Percentiles rank a stretch among this genome's conserved stretches.
These are phyloP conservation scores for Catharanthus roseus DNA, from an alignment of 257 asterid genomes.

Conservation along the genomic window DNA sequence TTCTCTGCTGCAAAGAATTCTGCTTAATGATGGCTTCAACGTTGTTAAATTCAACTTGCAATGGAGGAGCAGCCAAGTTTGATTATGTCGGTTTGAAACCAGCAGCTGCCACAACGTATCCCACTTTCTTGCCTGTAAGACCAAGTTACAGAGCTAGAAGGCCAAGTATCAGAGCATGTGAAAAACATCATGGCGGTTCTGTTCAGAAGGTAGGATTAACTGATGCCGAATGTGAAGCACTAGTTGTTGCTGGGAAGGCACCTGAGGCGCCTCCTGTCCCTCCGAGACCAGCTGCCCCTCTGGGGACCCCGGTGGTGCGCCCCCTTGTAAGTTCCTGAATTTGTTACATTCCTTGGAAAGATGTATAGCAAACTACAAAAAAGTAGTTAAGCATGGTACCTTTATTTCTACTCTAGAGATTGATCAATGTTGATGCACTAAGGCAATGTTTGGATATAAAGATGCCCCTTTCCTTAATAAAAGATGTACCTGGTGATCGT, in stretches of 20 bases:
- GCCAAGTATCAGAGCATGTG: constrained; percentile 35
- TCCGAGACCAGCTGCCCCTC: constrained; percentile 64
- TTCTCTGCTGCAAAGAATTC: neutral
- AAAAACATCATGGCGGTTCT: constrained; percentile 36
- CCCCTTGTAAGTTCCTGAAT: constrained; percentile 52
- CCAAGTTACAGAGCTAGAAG: constrained; percentile 11
- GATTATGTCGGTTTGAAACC: constrained; percentile 40
- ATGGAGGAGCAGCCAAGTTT: constrained; percentile 25
- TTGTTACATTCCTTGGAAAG: neutral
- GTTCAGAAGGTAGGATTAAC: constrained; percentile 49
- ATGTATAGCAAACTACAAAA: too few relatives aligned
- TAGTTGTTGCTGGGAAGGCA: constrained; percentile 68
- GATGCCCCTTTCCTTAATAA: neutral
- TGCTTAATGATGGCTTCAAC: constrained; percentile 35
- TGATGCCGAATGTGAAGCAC: constrained; percentile 80
- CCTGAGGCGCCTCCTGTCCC: constrained; percentile 93
- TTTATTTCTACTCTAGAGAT: neutral
- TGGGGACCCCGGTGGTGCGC: constrained; percentile 59
- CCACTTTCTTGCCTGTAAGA: neutral
- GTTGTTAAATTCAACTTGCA: constrained; percentile 33
- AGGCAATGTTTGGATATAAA: neutral
- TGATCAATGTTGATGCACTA: neutral
- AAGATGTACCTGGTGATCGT: neutral
- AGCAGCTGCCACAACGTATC: neutral
- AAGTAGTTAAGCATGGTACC: too few relatives aligned